phyloP scores from a whole-genome alignment of 2,329 filamentous ascomycete species.

The Pyrenophora seminiperda region DNA sequence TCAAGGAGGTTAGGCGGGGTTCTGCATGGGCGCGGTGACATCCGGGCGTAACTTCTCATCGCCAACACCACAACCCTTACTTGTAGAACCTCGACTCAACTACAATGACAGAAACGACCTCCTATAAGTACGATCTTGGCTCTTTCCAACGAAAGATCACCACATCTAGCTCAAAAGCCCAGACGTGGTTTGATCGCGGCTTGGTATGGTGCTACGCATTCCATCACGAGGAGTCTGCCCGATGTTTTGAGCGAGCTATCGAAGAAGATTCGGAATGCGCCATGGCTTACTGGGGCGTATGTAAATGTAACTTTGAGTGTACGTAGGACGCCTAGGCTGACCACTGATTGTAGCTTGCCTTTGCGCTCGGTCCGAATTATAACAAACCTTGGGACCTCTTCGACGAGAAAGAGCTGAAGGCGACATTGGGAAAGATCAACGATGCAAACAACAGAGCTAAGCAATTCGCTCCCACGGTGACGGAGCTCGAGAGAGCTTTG shows the following conservation, averaged over 20 bases:
- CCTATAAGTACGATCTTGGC: conserved; percentile 62
- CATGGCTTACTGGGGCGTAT: conserved; percentile 69
- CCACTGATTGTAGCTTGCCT: conserved; percentile 55
- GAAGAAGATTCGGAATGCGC: conserved; percentile 59
- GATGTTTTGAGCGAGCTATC: conserved; percentile 68
- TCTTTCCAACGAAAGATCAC: conserved; percentile 61
- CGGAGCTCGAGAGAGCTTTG: conserved; percentile 65
- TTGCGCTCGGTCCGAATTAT: conserved; percentile 75
- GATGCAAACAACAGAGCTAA: conserved; percentile 55
- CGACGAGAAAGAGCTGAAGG: conserved; percentile 63
- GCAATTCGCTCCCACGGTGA: conserved; percentile 43
- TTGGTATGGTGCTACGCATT: conserved; percentile 77
- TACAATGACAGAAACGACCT: conserved; percentile 5
- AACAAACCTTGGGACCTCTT: conserved; percentile 80
- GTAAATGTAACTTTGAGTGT: conserved; percentile 7
- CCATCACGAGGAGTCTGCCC: conserved; percentile 73
- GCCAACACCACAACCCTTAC: neutral
- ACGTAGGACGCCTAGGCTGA: conserved; percentile 41
- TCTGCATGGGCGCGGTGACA: neutral
- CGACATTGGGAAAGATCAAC: conserved; percentile 57
- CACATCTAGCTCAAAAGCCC: conserved; percentile 58
- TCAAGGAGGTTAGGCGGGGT: too few relatives aligned
- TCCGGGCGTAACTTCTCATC: neutral
- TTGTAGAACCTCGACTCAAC: neutral
- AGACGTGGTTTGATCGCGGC: conserved; percentile 73